Evolutionary conservation across 2,329 filamentous ascomycete genomes (phyloP), one percentile per base, ranked within the genome.

Genomic region (Ceratocystis alfenasii): DNA sequence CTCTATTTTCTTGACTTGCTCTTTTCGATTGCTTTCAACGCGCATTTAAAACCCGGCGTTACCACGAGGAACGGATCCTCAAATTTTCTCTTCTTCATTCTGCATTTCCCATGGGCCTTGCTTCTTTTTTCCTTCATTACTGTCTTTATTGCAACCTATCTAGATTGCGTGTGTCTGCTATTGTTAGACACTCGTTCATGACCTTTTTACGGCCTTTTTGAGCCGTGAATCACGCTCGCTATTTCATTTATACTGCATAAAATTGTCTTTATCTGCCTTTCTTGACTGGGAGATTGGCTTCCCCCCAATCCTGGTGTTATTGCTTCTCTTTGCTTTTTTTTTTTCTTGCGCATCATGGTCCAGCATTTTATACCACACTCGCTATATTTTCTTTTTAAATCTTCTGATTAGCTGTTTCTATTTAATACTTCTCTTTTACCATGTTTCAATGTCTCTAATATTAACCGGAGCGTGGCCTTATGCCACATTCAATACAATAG

Each of bases 71-170:
- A 53, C 22, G 22, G 48, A 15, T 15, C 48, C 48, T 53, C 48
- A 8, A 5, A 4, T 17, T 61, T 65, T 64, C 10, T 17, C 8
- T n/a, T 33, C 48, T 50, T 50, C 48, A 28, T 25, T 53, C 48
- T 20, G 48, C 48, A 53, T 53, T 53, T 53, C 25, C 36, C 10
- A 53, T 28, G 8, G 2, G 48, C 8, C 20, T 53, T 22, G 48
- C 22, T 53, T 15, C 25, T 15, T 28, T 53, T 53, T 53, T 53
- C 22, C 10, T 53, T 53, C 48, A 20, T 53, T 28, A 7, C 48
- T 53, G 48, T 33, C 22, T 53, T 65, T 62, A 22, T 50, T 63
- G 50, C 61, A 30, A 30, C 44, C 30, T 50, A 63, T 63, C 61
- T 50, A 48, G 61, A 64, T 28, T 30, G 33, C 15, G 28, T n/a